Base-by-base conservation (phyloP, 371 early-diverging fungal genomes). In the Conidiobolus coronatus region DNA sequence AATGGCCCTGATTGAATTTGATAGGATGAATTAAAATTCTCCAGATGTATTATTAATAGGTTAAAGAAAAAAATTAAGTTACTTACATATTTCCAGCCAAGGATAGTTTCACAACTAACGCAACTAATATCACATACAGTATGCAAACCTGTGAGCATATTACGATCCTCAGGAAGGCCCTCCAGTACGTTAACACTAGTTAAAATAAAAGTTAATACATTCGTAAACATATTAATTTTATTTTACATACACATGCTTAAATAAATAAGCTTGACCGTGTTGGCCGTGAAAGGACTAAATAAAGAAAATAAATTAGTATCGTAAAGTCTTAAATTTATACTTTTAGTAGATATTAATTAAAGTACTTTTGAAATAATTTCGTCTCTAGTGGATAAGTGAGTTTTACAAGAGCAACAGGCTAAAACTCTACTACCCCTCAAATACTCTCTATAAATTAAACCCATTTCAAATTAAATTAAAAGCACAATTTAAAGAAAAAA, bases 71-170 rank as follows among this genome's bases (percentile, higher is more conserved):
- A n/a, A n/a, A n/a, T n/a, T n/a, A n/a, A n/a, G n/a, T n/a, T 48
- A 17, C 63, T 55, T 49, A 77, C 64, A 54, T 85, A 85, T 50
- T 73, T 72, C 81, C 84, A 86, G 3, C 87, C 87, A n/a, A 86
- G 55, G 20, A 72, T 64, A n/a, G 64, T 53, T 24, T 63, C 55
- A 46, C 84, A 83, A 15, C 65, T 50, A 17, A 52, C 57, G 55
- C 84, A 86, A 21, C 53, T 58, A 34, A 86, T 74, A 52, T 86
- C 84, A 2, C 73, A 66, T 6, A 86, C 82, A 2, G 70, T 70
- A 52, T 86, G 85, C 35, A 80, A 54, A 0, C 87, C 87, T 0
- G 85, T 83, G 57, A 79, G 74, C 60, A 86, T 67, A 45, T 59
- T 59, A 3, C 81, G 66, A 21, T 76, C 75, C 51, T 77, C 75